Evolutionary conservation across 2,329 filamentous ascomycete genomes (phyloP).

Genomic region (Lachnellula arida): DNA sequence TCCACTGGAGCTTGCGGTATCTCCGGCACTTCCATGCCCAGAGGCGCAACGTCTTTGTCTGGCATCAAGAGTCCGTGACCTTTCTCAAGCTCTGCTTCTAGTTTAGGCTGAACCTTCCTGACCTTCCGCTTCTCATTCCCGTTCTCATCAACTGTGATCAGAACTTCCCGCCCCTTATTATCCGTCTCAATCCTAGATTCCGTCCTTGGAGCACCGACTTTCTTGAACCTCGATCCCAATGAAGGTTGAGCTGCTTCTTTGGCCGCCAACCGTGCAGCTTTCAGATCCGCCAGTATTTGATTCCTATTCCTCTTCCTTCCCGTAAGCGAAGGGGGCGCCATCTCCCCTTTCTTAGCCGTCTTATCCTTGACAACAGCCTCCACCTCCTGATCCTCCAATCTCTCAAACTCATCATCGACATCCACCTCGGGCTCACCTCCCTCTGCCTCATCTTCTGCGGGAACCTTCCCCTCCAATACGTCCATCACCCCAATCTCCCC

Average conservation of each 20-base stretch:
- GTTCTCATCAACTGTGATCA: slow-evolving; percentile 62
- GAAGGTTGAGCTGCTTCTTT: slow-evolving; percentile 46
- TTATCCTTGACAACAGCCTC: slow-evolving; percentile 47
- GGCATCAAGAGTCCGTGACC: slow-evolving; percentile 44
- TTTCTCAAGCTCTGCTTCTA: slow-evolving; percentile 34
- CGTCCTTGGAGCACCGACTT: slow-evolving; percentile 52
- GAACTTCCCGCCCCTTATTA: slow-evolving; percentile 55
- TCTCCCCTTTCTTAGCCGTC: slow-evolving; percentile 51
- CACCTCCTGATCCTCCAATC: slow-evolving; percentile 51
- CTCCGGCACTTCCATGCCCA: slow-evolving; percentile 64
- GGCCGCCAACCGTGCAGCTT: slow-evolving; percentile 56
- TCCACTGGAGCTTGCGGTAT: slow-evolving; percentile 43
- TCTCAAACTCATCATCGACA: slow-evolving; percentile 63
- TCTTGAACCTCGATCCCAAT: slow-evolving; percentile 58
- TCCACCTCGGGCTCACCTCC: slow-evolving; percentile 35
- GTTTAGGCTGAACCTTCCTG: slow-evolving; percentile 41
- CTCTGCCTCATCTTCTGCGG: slow-evolving; percentile 29
- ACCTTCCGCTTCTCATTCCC: slow-evolving; percentile 63
- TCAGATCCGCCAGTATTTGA: slow-evolving; percentile 63
- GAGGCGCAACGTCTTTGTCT: slow-evolving; percentile 50
- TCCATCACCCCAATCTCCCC: slow-evolving; percentile 58
- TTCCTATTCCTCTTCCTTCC: slow-evolving; percentile 60
- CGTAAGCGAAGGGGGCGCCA: slow-evolving; percentile 49
- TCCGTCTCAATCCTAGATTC: slow-evolving; percentile 58
- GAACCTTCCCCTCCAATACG: slow-evolving; percentile 31